Base-by-base conservation (phyloP, 768 basidiomycete species). In the Rubroboletus satanas region DNA sequence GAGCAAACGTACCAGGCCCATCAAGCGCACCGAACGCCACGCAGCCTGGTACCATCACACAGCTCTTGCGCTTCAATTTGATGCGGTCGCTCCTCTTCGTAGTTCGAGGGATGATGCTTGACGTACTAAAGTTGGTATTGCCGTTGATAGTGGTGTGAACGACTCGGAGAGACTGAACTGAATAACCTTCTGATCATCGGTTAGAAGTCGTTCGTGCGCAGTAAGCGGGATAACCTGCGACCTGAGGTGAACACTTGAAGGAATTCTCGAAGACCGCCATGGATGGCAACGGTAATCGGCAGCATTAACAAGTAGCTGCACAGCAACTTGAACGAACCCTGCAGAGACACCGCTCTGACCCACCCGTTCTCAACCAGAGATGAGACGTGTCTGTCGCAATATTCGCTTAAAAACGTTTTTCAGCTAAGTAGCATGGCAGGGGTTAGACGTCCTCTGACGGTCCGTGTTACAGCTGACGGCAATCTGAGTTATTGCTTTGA, bases 331-430 rank as follows among this genome's bases (percentile, higher is more conserved):
- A 21, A 54, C 26, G 23, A 56, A 51, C 64, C 62, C 57, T 62
- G 49, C 26, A 45, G 50, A 48, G 42, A 61, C 51, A 56, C 57
- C 39, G 35, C 52, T 50, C 47, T 50, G 58, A 63, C 62, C 58
- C 58, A 60, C 59, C 57, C 45, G 45, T 23, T 44, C 29, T 37
- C 56, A 43, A 28, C 51, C 41, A 55, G 48, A 55, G 46, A 51
- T 41, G 54, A 48, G 54, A 43, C 31, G 42, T 33, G 44, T 33
- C 33, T 54, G 51, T 32, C 45, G 52, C 54, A 47, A 51, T 55
- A 45, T 39, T 60, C 58, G 54, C 52, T 58, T 56, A 57, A 60
- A 63, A 59, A 51, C 47, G 41, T 62, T 67, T 57, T 61, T 57
- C 45, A 55, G 48, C 48, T 12, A 28, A 43, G 58, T 39, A 29